Evolutionary conservation across 1,284 basidiomycete genomes (phyloP).

Genomic region (Puccinia novopanici): DNA sequence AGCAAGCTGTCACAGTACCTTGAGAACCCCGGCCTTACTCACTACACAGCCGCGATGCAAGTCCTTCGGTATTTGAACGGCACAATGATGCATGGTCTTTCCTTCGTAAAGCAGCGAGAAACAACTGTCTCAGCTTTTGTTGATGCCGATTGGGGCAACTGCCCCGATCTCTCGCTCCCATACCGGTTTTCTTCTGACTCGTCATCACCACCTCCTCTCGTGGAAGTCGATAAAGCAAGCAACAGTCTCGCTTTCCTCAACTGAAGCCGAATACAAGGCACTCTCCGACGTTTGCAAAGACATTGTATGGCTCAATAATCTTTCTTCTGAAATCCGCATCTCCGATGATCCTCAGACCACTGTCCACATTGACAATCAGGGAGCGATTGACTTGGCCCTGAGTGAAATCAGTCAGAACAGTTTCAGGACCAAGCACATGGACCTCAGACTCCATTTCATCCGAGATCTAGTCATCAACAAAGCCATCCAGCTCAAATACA

Average conservation of each 20-base stretch:
- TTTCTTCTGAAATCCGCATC: too few relatives aligned
- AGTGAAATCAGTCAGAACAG: background rate
- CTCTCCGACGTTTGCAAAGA: background rate
- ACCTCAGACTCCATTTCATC: background rate
- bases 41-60: background rate
- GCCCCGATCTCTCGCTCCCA: background rate
- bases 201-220: background rate
- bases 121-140: background rate
- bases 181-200: background rate
- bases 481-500: background rate
- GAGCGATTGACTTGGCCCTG: background rate
- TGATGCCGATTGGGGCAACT: background rate
- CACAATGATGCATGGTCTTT: background rate
- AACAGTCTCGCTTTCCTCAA: constrained; percentile 14
- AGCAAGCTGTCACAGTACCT: background rate
- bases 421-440: constrained; percentile 19
- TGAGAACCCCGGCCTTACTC: background rate
- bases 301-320: background rate
- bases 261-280: constrained; percentile 34
- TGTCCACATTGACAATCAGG: background rate
- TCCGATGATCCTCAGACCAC: too few relatives aligned
- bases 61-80: background rate
- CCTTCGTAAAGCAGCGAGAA: background rate
- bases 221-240: constrained; percentile 5
- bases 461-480: background rate